Conservation (phyloP, 306 rosid genomes). For the Sechiopsis laciniata region DNA sequence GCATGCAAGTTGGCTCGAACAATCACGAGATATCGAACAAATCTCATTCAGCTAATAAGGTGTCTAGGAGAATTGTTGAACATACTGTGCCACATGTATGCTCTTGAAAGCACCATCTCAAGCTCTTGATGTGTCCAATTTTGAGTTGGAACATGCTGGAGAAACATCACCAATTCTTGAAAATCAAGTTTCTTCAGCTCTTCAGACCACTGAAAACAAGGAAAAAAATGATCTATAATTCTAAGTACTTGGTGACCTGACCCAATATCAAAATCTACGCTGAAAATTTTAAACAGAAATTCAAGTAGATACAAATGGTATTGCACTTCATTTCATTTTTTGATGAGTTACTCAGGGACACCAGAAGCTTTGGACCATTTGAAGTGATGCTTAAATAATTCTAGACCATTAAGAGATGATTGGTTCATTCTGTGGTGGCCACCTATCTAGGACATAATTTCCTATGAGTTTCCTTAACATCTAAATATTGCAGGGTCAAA, state of each 20-base stretch:
- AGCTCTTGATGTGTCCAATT: conserved; percentile 92
- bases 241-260: neutral
- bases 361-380: neutral
- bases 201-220: conserved; percentile 77
- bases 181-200: conserved; percentile 82
- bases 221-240: neutral
- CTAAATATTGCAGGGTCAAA: too few relatives aligned
- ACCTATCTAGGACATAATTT: too few relatives aligned
- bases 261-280: neutral
- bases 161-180: conserved; percentile 95
- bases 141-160: conserved; percentile 92
- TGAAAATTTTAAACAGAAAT: neutral
- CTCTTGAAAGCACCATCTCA: conserved; percentile 94
- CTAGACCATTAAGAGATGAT: neutral
- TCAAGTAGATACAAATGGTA: neutral
- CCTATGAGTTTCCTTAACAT: too few relatives aligned
- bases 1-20: too few relatives aligned
- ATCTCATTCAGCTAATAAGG: conserved; percentile 50
- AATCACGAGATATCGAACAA: neutral
- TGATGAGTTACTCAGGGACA: neutral
- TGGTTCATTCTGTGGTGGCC: too few relatives aligned
- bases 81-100: conserved; percentile 98
- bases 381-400: neutral
- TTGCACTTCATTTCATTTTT: conserved; percentile 1
- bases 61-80: conserved; percentile 93